Evolutionary conservation across 352 stramenopile species (phyloP).

Genomic region (Phytopythium vexans): DNA sequence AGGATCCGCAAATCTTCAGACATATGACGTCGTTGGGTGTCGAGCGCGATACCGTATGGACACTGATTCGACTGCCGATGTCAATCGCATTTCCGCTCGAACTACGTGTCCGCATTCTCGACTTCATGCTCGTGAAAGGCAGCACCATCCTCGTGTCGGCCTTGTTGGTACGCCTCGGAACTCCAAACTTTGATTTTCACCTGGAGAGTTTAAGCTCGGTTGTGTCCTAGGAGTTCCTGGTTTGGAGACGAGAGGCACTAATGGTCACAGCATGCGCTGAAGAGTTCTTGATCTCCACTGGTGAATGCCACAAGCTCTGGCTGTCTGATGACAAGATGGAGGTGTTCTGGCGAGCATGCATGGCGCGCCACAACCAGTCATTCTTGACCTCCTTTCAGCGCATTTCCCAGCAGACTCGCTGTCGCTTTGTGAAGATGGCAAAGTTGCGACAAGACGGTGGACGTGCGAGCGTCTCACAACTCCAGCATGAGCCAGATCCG

Average conservation of each 20-base stretch:
- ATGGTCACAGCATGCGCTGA: conserved; percentile 15
- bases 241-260: conserved; percentile 29
- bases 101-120: conserved; percentile 38
- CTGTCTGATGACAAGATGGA: conserved; percentile 40
- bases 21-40: conserved; percentile 32
- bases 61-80: conserved; percentile 31
- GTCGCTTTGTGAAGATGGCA: conserved; percentile 34
- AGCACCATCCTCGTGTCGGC: conserved; percentile 39
- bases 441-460: conserved; percentile 17
- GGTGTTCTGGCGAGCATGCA: conserved; percentile 36
- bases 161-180: conserved; percentile 22
- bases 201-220: background rate
- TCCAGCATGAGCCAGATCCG: conserved; percentile 25
- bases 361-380: conserved; percentile 27
- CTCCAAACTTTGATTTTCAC: background rate
- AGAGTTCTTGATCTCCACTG: conserved; percentile 19
- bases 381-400: conserved; percentile 36
- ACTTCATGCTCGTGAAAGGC: conserved; percentile 41
- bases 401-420: conserved; percentile 24
- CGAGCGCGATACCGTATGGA: conserved; percentile 30
- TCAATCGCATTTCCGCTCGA: conserved; percentile 30
- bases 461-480: background rate
- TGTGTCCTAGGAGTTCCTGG: conserved; percentile 25
- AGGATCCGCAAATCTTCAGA: conserved; percentile 33
- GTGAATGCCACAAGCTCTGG: conserved; percentile 27